These are phyloP conservation scores for Larix sibirica DNA, from an alignment of 83 land plant species.

Conservation along the genomic window DNA sequence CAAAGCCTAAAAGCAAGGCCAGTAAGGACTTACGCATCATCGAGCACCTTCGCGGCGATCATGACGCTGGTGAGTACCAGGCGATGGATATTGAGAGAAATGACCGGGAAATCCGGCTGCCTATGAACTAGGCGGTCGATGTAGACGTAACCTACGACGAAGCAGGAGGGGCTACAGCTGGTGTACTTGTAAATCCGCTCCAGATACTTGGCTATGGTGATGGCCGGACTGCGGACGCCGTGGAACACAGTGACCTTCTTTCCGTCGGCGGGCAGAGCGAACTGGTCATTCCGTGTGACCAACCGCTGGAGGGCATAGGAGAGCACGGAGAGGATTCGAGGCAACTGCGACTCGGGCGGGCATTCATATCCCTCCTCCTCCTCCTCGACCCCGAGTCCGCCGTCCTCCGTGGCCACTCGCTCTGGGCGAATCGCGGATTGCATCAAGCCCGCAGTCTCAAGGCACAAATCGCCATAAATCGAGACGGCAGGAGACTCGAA, in stretches of 20 bases:
- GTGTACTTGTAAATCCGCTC: conserved; percentile 75
- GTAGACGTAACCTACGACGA: conserved; percentile 59
- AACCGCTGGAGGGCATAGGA: conserved; percentile 47
- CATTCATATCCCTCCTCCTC: no score
- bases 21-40: no score
- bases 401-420: no score
- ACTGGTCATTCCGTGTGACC: conserved; percentile 60
- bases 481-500: no score
- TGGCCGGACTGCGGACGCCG: conserved; percentile 44
- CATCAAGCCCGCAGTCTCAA: no score
- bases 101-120: conserved; percentile 29
- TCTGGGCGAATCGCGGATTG: no score
- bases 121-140: conserved; percentile 46
- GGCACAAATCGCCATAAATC: no score
- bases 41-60: conserved; percentile 56
- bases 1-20: no score
- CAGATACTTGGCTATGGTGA: conserved; percentile 55
- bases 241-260: conserved; percentile 37
- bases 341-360: conserved; percentile 14
- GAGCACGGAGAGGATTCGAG: conserved; percentile 43
- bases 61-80: conserved; percentile 75
- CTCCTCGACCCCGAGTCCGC: no score
- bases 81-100: conserved; percentile 71
- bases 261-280: not conserved
- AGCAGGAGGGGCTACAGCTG: conserved; percentile 73